Percentiles rank a stretch among this genome's conserved stretches.
Conservation (phyloP, 2,329 filamentous ascomycete species). For the Rachicladosporium sp. region DNA sequence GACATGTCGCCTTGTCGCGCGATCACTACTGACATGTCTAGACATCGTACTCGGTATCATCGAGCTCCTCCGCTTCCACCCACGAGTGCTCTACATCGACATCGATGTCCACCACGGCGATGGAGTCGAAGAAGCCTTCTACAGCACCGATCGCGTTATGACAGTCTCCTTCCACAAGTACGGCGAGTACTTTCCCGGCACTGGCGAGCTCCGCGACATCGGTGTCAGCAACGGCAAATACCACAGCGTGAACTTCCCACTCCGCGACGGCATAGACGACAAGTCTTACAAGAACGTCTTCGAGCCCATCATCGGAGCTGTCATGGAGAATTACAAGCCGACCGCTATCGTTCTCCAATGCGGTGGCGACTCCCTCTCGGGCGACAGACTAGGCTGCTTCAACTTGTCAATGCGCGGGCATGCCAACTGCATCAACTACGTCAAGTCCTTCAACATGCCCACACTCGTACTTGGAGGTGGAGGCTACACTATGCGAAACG, state of each 20-base stretch:
- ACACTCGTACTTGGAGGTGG: slow-evolving; percentile 55
- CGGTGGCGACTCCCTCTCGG: slow-evolving; percentile 55
- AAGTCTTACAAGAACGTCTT: slow-evolving; percentile 55
- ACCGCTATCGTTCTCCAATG: slow-evolving; percentile 58
- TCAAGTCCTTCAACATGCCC: slow-evolving; percentile 54
- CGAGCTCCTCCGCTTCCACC: slow-evolving; percentile 50
- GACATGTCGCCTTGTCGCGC: background rate
- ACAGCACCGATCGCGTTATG: slow-evolving; percentile 60
- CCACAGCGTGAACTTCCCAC: slow-evolving; percentile 57
- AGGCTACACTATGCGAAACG: slow-evolving; percentile 59
- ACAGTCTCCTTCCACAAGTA: slow-evolving; percentile 62
- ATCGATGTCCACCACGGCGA: slow-evolving; percentile 58
- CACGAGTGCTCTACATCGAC: slow-evolving; percentile 53
- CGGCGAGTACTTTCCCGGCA: slow-evolving; percentile 60
- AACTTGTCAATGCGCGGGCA: slow-evolving; percentile 59
- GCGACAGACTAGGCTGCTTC: slow-evolving; percentile 56
- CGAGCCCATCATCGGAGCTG: slow-evolving; percentile 53
- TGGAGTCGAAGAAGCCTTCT: slow-evolving; percentile 60
- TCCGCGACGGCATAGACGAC: slow-evolving; percentile 58
- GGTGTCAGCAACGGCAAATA: slow-evolving; percentile 54
- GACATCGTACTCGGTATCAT: slow-evolving; percentile 56
- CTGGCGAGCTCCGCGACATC: slow-evolving; percentile 55
- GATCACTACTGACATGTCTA: slow-evolving; percentile 17
- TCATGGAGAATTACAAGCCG: slow-evolving; percentile 57
- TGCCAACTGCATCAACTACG: slow-evolving; percentile 56